Base-by-base conservation (phyloP, 768 basidiomycete species). In the Lyophyllum semitale region DNA sequence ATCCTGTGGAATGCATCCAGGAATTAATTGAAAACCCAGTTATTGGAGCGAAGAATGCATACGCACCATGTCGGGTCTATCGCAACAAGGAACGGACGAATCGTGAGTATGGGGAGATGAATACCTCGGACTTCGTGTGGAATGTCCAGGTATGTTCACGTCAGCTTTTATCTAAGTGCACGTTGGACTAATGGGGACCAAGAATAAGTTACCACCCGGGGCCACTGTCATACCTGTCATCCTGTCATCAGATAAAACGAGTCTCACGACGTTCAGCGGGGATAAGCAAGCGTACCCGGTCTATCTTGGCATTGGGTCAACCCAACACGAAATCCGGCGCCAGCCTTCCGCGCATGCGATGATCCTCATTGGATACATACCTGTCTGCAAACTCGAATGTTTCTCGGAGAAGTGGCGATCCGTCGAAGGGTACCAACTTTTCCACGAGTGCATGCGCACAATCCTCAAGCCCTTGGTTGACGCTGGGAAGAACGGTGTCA, bases 301-400 rank as follows among this genome's bases (percentile, higher is more conserved):
- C 0, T 81, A 81, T 58, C 53, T 79, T 0, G 74, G 76, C 1
- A 64, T 78, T 27, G 77, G 75, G 0, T 77, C 78, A 37, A 65
- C 78, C 11, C 57, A 65, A 0, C 76, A 75, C 41, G 50, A 59
- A 2, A 54, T 73, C 1, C 61, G 73, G 0, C 59, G 70, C 0
- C 64, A 75, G 53, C 70, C 72, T 0, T 70, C 69, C 1, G 23
- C 51, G 8, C 68, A 66, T 15, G 75, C 72, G 0, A 65, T 59
- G 15, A 59, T 77, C 1, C 61, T 78, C 0, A 33, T 79, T 1
- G 77, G 65, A 0, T 78, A 79, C 50, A 66, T 80, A 1, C 71
- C 76, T 1, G 68, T 73, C 0, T 59, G 63, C 7, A 75, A 76
- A 38, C 59, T 77, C 8, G 48, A 63, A 15, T 57, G 58, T 3